These are phyloP conservation scores for Neurospora sp. DNA, from an alignment of 495 filamentous ascomycete species.

Conservation along the genomic window DNA sequence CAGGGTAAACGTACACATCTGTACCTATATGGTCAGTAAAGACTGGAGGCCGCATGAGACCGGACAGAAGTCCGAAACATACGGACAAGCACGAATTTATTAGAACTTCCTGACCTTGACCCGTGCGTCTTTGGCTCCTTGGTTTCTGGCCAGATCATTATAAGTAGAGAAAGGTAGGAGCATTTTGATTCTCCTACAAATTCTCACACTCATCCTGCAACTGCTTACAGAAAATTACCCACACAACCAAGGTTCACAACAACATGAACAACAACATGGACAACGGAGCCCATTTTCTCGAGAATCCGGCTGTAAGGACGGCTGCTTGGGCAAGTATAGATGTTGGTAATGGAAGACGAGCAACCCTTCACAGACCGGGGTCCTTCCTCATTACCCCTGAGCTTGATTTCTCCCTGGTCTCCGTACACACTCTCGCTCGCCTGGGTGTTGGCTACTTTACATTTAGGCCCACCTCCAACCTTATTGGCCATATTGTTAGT, in stretches of 20 bases:
- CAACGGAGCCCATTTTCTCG: neutral
- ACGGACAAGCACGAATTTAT: neutral
- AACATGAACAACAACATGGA: neutral
- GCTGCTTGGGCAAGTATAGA: neutral
- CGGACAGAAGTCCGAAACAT: neutral
- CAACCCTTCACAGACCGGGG: neutral
- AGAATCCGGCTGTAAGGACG: neutral
- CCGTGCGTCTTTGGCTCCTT: neutral
- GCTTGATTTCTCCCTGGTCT: neutral
- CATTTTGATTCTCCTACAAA: neutral
- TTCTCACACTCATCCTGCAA: neutral
- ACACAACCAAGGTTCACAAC: neutral
- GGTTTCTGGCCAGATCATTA: neutral
- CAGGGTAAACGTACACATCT: neutral
- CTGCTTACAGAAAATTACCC: neutral
- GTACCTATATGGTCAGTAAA: neutral
- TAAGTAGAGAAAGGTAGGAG: neutral
- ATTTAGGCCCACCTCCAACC: neutral
- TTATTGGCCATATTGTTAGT: neutral
- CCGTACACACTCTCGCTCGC: neutral
- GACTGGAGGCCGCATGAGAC: neutral
- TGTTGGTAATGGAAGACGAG: neutral
- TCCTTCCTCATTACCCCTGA: neutral
- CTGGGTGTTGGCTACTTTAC: neutral
- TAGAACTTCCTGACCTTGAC: neutral